A percentile compares a stretch with the other conserved stretches of the same genome.
Evolutionary conservation across 495 filamentous ascomycete genomes (phyloP).

Genomic region (Penicillium parvum): DNA sequence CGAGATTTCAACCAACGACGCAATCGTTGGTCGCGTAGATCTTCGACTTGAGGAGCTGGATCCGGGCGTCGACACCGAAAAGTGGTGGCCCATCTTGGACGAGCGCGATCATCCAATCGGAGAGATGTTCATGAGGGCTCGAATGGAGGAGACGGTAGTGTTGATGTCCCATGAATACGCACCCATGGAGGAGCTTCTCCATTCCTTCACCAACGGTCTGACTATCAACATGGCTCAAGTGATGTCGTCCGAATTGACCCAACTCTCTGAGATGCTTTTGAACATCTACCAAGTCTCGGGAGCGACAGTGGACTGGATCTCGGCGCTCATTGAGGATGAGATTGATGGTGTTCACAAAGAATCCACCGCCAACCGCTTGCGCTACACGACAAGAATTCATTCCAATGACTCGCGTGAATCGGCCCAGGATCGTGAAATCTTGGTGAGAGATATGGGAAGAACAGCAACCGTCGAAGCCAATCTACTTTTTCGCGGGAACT

Average conservation of each 20-base stretch:
- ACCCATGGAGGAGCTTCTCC: constrained; percentile 76
- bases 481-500: constrained; percentile 92
- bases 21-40: constrained; percentile 70
- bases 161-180: constrained; percentile 83
- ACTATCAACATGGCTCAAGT: constrained; percentile 80
- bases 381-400: constrained; percentile 72
- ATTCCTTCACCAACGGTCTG: constrained; percentile 75
- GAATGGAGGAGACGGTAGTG: constrained; percentile 82
- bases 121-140: constrained; percentile 80
- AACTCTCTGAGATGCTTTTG: constrained; percentile 80
- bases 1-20: constrained; percentile 51
- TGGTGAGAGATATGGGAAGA: constrained; percentile 56
- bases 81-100: constrained; percentile 83
- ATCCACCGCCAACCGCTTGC: constrained; percentile 56
- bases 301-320: constrained; percentile 83
- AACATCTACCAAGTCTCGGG: constrained; percentile 98
- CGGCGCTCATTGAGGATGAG: constrained; percentile 89
- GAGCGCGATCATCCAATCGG: constrained; percentile 70
- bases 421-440: constrained; percentile 53
- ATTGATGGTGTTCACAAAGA: constrained; percentile 91
- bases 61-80: constrained; percentile 72
- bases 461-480: constrained; percentile 74
- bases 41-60: constrained; percentile 81
- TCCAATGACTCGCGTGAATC: constrained; percentile 74
- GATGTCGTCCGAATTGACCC: constrained; percentile 69